Evolutionary conservation across 192 early-diverging fungal species (phyloP), one percentile per base, ranked within the genome.

Genomic region (Backusella sp.): DNA sequence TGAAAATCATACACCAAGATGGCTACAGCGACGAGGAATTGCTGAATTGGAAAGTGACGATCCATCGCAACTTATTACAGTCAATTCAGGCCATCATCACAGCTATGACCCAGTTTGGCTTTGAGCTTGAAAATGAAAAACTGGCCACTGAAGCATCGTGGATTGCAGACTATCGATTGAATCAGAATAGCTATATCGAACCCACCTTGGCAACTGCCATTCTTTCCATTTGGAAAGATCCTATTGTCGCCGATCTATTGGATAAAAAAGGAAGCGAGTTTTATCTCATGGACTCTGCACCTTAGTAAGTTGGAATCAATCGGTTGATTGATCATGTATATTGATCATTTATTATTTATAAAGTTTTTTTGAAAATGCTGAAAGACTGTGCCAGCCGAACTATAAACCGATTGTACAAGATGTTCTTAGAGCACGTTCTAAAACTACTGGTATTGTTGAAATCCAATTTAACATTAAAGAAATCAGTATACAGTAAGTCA

Each of bases 401-500:
- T 99, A 96, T 82, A 80, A 93, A 66, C 97, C 97, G n/a, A 95
- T 86, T 66, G 95, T 96, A 74, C 93, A 94, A 76, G 97, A 99
- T 82, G 95, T 99, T 23, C 88, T 99, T 70, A 85, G 94, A n/a
- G 94, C 97, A n/a, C 93, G 97, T 70, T 94, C 95, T 44, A 99
- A 98, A 85, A 98, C 97, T 2, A 99, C 97, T 19, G 96, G 96
- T 76, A 99, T 99, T 78, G 96, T 93, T 15, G 97, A 99, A 85
- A 97, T 94, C 26, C 90, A 92, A 67, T 97, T 98, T 83, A 94
- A 90, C 75, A 96, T 97, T 88, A 94, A 94, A 44, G 91, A 93
- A 70, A 87, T 96, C n/a, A 94, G 85, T 82, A 87, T 97, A 86
- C 93, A 93, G 92, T 86, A 91, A 84, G 90, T 90, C 76, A 62